Base-by-base conservation (phyloP, 2,329 filamentous ascomycete species). In the Hymenoscyphus fraxineus region DNA sequence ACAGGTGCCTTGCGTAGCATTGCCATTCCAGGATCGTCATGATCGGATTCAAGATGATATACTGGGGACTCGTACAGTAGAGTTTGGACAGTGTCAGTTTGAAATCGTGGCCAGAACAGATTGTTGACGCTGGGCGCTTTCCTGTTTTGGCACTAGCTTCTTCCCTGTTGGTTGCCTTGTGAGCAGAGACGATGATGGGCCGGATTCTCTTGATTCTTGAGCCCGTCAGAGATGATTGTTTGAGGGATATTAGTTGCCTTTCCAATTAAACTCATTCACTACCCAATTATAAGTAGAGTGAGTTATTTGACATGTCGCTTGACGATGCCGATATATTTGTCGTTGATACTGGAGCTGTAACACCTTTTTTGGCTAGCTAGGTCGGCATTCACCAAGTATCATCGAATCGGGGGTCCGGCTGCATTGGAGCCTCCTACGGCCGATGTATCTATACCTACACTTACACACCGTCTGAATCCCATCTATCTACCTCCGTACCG, bases 91-190 rank as follows among this genome's bases (percentile, higher is more conserved):
- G 22, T 58, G 22, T 32, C 22, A 47, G 22, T 58, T 39, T 16
- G 12, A 31, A 58, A 58, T 58, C 32, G 32, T 58, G 55, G 35
- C 31, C 35, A 35, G 55, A 58, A 19, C 19, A 7, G 44, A 19
- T 22, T 54, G 27, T 22, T 54, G 19, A 27, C 47, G 22, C 13
- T 27, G 22, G 55, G 58, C 58, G 58, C 58, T 59, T 59, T 59
- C 38, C 58, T 59, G 35, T 59, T 59, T 59, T 41, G 27, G 58
- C 35, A 19, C 58, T 59, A 59, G 58, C 58, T 58, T 58, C 32
- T 38, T 39, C 38, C 4, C 31, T 27, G 19, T 22, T 27, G 47
- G 12, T 22, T 54, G 55, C 3, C 22, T 32, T n/a, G 44, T 51
- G 22, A 27, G 47, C 22, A 27, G 47, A 19, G 22, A 27, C 19